These are phyloP conservation scores for Leptodontidium sp. DNA, from an alignment of 2,329 filamentous ascomycete species.

Conservation along the genomic window DNA sequence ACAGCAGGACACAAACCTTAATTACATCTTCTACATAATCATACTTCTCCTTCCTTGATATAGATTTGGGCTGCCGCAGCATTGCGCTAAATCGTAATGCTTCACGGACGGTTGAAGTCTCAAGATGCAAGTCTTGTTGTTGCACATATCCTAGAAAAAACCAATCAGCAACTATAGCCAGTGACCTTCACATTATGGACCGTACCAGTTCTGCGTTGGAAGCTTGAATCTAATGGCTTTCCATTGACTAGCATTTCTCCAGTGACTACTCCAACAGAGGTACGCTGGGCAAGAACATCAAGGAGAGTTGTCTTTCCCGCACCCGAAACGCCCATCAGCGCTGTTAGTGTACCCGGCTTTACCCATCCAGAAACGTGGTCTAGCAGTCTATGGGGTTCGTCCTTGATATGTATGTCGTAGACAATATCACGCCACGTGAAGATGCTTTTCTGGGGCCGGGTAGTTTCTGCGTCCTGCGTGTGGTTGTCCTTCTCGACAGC, in stretches of 20 bases:
- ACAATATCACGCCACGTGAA: conserved; percentile 56
- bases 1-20: conserved; percentile 19
- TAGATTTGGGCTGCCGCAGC: conserved; percentile 81
- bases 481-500: conserved; percentile 17
- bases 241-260: conserved; percentile 72
- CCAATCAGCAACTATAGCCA: too few relatives aligned
- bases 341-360: conserved; percentile 74
- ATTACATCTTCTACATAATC: conserved; percentile 93
- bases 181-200: too few relatives aligned
- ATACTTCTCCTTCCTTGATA: conserved; percentile 80
- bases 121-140: conserved; percentile 86
- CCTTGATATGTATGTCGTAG: conserved; percentile 79
- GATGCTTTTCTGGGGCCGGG: conserved; percentile 41
- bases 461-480: too few relatives aligned
- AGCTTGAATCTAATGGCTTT: conserved; percentile 60
- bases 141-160: conserved; percentile 70
- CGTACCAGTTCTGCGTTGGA: conserved; percentile 85
- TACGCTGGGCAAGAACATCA: conserved; percentile 81
- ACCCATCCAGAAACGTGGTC: conserved; percentile 77
- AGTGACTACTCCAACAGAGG: conserved; percentile 87
- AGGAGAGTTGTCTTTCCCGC: conserved; percentile 88
- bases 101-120: conserved; percentile 84
- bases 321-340: conserved; percentile 75
- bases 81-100: conserved; percentile 86
- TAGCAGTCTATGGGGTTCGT: conserved; percentile 68